phyloP scores from a whole-genome alignment of 352 stramenopile species.

The Pythium angustatum region DNA sequence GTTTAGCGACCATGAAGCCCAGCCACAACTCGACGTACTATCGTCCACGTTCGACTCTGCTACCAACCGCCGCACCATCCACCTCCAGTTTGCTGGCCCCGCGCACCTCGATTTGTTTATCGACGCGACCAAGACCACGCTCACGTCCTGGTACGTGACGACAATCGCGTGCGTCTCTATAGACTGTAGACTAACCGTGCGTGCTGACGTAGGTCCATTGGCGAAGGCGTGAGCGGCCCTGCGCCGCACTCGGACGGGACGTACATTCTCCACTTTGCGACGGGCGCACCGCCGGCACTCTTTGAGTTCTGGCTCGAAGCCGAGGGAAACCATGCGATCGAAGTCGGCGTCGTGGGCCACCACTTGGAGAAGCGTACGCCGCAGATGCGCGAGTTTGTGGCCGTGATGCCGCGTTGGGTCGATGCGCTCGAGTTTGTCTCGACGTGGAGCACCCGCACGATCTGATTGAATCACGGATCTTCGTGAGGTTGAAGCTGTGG shows the following conservation, averaged over 20 bases:
- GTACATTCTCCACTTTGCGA: slow-evolving; percentile 79
- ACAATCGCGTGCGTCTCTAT: neutral
- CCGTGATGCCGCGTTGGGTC: slow-evolving; percentile 51
- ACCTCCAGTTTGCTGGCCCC: slow-evolving; percentile 65
- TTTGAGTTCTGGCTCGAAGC: slow-evolving; percentile 85
- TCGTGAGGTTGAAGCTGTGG: no score
- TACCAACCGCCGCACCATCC: slow-evolving; percentile 56
- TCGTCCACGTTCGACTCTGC: slow-evolving; percentile 52
- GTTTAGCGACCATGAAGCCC: slow-evolving; percentile 13
- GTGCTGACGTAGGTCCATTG: slow-evolving; percentile 52
- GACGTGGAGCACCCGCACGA: slow-evolving; percentile 56
- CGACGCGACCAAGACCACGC: slow-evolving; percentile 62
- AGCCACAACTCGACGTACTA: slow-evolving; percentile 43
- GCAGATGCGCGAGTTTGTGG: slow-evolving; percentile 45
- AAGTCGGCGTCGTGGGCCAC: slow-evolving; percentile 65
- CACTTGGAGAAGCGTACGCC: slow-evolving; percentile 56
- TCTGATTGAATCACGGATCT: no score
- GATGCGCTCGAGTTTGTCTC: slow-evolving; percentile 46
- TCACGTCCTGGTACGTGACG: slow-evolving; percentile 63
- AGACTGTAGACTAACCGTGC: neutral
- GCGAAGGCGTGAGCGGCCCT: slow-evolving; percentile 58
- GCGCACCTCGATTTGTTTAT: slow-evolving; percentile 77
- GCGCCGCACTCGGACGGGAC: slow-evolving; percentile 56
- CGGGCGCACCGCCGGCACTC: slow-evolving; percentile 46
- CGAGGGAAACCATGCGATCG: slow-evolving; percentile 43